These are phyloP conservation scores for Copromyces sp. DNA, from an alignment of 495 filamentous ascomycete species.

Conservation along the genomic window DNA sequence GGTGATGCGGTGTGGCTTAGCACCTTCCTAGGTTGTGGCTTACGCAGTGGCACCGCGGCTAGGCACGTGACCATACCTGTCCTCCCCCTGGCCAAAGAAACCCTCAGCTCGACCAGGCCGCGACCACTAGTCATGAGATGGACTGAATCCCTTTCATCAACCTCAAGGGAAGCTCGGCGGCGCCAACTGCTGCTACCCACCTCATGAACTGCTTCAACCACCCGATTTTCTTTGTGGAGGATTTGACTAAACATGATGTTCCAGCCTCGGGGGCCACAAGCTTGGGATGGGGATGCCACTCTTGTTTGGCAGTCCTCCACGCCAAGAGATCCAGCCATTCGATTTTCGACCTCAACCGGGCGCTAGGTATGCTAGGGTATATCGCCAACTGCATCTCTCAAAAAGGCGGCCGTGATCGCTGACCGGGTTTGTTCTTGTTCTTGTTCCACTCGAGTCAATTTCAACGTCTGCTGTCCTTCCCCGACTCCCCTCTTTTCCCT, in stretches of 20 bases:
- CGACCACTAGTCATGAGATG: background rate
- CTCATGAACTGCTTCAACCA: constrained; percentile 12
- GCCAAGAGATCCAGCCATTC: background rate
- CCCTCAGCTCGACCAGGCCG: background rate
- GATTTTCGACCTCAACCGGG: background rate
- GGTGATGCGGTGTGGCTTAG: background rate
- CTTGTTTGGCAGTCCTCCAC: background rate
- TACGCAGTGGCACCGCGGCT: background rate
- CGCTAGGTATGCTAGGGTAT: background rate
- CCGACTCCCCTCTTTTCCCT: background rate
- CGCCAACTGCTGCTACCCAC: background rate
- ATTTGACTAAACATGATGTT: background rate
- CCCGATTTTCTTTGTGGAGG: constrained; percentile 5
- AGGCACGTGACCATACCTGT: background rate
- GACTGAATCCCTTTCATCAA: background rate
- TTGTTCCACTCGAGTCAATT: background rate
- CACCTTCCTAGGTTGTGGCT: background rate
- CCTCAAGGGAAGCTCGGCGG: background rate
- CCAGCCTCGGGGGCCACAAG: background rate
- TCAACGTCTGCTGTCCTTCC: background rate
- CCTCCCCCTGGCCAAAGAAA: background rate
- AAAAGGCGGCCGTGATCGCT: background rate
- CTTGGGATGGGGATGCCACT: background rate
- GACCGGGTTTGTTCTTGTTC: background rate
- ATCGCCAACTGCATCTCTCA: background rate